phyloP scores from a whole-genome alignment of 78 protist species.

The Speleostelium caveatum region DNA sequence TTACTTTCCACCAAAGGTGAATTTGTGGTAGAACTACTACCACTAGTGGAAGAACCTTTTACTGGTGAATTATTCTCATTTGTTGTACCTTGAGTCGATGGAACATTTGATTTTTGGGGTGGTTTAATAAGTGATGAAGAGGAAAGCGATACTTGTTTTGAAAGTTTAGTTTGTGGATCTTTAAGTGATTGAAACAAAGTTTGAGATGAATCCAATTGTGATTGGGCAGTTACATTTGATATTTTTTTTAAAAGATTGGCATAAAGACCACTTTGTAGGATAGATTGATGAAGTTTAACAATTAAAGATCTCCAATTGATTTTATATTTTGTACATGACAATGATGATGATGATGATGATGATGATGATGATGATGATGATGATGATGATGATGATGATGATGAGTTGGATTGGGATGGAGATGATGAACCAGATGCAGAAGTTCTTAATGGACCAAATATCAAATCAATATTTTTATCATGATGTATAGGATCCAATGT shows the following conservation, averaged over 20 bases:
- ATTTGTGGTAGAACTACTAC: neutral
- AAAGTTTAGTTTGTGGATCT: neutral
- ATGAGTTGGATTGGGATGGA: neutral
- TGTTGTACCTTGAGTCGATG: neutral
- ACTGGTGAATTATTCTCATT: neutral
- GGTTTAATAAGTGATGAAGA: neutral
- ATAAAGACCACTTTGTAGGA: neutral
- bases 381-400: neutral
- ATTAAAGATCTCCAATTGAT: constrained; percentile 12
- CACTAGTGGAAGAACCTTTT: neutral
- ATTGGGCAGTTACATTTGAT: neutral
- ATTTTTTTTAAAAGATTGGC: constrained; percentile 32
- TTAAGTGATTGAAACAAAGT: neutral
- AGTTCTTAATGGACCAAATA: neutral
- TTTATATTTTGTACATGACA: neutral
- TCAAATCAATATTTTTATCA: neutral
- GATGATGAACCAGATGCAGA: neutral
- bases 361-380: neutral
- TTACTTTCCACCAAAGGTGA: neutral
- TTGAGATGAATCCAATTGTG: constrained; percentile 3
- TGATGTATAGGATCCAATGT: no score
- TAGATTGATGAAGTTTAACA: constrained; percentile 17
- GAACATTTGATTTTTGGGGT: neutral
- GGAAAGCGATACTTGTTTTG: neutral
- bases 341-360: neutral